A percentile compares a stretch with the other conserved stretches of the same genome.
Conservation (phyloP, 2,329 filamentous ascomycete species). For the Ramularia endophylla region DNA sequence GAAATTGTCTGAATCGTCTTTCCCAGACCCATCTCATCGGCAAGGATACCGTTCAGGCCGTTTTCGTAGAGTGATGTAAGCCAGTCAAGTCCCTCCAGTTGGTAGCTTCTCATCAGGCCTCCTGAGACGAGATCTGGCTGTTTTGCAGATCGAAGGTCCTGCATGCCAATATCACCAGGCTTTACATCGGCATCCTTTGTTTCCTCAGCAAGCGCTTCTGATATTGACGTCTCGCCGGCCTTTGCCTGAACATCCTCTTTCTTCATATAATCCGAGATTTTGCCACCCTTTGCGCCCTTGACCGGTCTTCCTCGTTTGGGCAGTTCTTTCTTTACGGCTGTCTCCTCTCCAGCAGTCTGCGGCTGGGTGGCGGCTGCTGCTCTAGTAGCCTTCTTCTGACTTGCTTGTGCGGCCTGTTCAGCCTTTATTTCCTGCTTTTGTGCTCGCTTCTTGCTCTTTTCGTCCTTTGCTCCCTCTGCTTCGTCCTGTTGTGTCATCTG, state of each 20-base stretch:
- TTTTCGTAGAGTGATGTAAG: constrained; percentile 79
- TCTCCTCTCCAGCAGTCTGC: constrained; percentile 5
- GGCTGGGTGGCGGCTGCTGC: constrained; percentile 19
- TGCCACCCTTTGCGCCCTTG: constrained; percentile 33
- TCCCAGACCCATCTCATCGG: constrained; percentile 90
- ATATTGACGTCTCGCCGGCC: constrained; percentile 48
- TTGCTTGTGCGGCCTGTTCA: constrained; percentile 40
- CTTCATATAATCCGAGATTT: constrained; percentile 56
- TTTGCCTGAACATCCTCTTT: constrained; percentile 52
- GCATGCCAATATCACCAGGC: constrained; percentile 55
- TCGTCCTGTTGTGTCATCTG: constrained; percentile 50
- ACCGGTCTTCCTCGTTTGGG: constrained; percentile 29
- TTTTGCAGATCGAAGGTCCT: constrained; percentile 69
- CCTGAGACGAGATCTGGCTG: constrained; percentile 82
- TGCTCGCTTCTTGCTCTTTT: constrained; percentile 39
- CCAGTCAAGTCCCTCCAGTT: constrained; percentile 92
- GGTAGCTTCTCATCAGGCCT: constrained; percentile 89
- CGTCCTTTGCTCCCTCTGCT: constrained; percentile 40
- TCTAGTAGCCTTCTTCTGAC: constrained; percentile 43
- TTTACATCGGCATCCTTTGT: constrained; percentile 53
- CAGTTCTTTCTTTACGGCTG: constrained; percentile 22
- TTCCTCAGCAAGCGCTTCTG: constrained; percentile 54
- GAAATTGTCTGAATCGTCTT: constrained; percentile 92
- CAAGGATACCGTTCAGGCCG: constrained; percentile 83
- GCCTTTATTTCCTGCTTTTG: constrained; percentile 43